Conservation (phyloP, 2,329 filamentous ascomycete species). For the Fusarium sp. region DNA sequence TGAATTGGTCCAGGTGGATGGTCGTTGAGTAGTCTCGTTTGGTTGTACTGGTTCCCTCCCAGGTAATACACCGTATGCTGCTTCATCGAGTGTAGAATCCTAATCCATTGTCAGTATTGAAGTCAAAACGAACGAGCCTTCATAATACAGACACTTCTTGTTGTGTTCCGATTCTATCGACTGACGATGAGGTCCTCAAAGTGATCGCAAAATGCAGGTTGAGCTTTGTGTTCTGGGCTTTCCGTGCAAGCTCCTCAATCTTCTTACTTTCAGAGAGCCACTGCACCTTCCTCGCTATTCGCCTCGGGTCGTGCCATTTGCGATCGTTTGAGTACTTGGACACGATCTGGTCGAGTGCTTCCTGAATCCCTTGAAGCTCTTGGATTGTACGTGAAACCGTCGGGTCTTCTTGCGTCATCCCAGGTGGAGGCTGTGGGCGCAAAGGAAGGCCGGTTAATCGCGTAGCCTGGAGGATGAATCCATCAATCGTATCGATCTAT, state of each 20-base stretch:
- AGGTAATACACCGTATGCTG: neutral
- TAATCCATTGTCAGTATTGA: neutral
- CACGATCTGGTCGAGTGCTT: neutral
- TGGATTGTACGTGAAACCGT: neutral
- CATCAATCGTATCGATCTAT: conserved; percentile 17
- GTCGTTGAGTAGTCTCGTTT: accelerated
- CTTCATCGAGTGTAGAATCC: neutral
- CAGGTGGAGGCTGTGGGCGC: neutral
- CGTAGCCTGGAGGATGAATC: conserved; percentile 6
- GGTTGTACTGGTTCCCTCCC: accelerated
- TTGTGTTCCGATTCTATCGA: neutral
- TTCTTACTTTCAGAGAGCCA: conserved; percentile 17
- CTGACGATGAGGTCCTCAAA: neutral
- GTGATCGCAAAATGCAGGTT: neutral
- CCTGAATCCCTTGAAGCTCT: neutral
- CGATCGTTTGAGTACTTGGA: neutral
- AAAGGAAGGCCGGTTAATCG: neutral
- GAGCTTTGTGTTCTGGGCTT: conserved; percentile 4
- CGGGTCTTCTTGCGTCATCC: neutral
- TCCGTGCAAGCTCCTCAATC: conserved; percentile 7
- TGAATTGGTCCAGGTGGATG: accelerated
- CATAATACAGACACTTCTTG: conserved; percentile 13
- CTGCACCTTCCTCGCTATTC: conserved; percentile 2
- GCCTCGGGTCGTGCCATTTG: neutral
- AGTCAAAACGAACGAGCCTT: accelerated